Conservation (phyloP, 2,329 filamentous ascomycete genomes). For the Tolypocladium ovalisporum region DNA sequence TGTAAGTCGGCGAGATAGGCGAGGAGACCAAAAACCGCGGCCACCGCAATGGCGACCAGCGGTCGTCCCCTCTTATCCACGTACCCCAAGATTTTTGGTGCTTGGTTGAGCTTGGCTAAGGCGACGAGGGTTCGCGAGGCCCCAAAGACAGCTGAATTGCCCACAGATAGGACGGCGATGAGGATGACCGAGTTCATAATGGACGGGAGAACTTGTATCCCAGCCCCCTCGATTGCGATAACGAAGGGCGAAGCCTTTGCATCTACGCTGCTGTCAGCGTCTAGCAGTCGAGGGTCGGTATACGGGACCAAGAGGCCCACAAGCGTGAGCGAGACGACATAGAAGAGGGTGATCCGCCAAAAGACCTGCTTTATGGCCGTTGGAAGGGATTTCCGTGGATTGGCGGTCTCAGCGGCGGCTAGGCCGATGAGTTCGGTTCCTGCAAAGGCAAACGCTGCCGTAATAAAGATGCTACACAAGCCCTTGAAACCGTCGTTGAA, state of each 20-base stretch:
- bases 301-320: conserved; percentile 77
- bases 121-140: conserved; percentile 84
- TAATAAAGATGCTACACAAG: conserved; percentile 68
- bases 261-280: conserved; percentile 44
- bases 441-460: conserved; percentile 64
- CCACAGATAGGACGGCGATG: conserved; percentile 79
- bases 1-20: conserved; percentile 59
- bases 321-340: conserved; percentile 70
- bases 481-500: conserved; percentile 78
- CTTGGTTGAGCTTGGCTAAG: conserved; percentile 78
- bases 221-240: conserved; percentile 78
- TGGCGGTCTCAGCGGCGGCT: conserved; percentile 65
- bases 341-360: conserved; percentile 88
- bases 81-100: conserved; percentile 66
- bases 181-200: conserved; percentile 93
- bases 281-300: conserved; percentile 52
- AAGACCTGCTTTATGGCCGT: conserved; percentile 89
- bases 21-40: conserved; percentile 60
- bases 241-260: conserved; percentile 81
- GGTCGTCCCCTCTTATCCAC: conserved; percentile 76
- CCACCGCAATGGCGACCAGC: conserved; percentile 58
- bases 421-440: conserved; percentile 69
- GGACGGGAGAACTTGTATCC: conserved; percentile 69
- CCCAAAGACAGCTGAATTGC: conserved; percentile 85
- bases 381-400: conserved; percentile 70